These are phyloP conservation scores for Dryas drummondii DNA, from an alignment of 306 rosid species.

Conservation along the genomic window DNA sequence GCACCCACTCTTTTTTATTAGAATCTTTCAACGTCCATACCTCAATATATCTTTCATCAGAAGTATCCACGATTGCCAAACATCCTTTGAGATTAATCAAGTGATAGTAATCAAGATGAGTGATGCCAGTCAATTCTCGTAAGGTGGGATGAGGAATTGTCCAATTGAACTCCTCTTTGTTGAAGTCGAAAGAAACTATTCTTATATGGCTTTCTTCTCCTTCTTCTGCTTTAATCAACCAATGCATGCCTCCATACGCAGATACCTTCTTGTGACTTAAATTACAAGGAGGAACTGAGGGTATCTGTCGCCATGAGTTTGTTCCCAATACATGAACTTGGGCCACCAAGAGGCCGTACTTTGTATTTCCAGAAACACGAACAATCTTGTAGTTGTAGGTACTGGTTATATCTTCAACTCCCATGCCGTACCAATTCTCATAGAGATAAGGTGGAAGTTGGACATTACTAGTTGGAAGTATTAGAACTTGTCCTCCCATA, in stretches of 20 bases:
- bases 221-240: background rate
- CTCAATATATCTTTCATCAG: fast-evolving
- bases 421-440: background rate
- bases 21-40: background rate
- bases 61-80: background rate
- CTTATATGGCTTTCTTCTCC: too few species aligned
- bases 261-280: background rate
- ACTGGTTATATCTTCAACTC: background rate
- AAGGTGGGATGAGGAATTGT: background rate
- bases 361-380: background rate
- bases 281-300: background rate
- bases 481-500: background rate
- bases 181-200: background rate
- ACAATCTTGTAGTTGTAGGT: background rate
- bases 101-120: background rate
- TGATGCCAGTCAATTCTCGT: background rate
- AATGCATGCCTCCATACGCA: background rate
- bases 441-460: too few species aligned
- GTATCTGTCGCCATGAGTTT: background rate
- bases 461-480: background rate
- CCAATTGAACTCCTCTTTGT: background rate
- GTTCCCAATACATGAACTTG: background rate
- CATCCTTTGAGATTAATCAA: background rate
- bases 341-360: background rate
- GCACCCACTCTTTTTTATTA: background rate